Conservation (phyloP, 305 asterid genomes). For the Withania somnifera region DNA sequence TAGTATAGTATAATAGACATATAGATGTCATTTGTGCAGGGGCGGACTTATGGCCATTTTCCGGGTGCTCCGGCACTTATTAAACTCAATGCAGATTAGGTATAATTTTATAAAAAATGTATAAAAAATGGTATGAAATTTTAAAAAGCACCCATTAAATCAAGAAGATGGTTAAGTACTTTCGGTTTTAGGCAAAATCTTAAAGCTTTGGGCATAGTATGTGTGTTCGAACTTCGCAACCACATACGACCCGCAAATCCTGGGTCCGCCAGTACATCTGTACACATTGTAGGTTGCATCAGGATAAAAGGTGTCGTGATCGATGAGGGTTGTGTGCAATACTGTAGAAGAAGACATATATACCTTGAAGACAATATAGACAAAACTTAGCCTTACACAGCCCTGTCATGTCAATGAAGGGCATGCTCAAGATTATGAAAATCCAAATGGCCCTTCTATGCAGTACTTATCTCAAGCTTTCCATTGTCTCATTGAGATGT, state of each 20-base stretch:
- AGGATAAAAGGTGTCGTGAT: not conserved
- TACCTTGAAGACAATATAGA: constrained; percentile 33
- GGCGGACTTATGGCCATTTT: too few relatives aligned
- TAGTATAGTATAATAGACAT: not conserved
- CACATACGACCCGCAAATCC: too few relatives aligned
- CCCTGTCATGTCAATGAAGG: constrained; percentile 29
- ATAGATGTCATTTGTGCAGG: not conserved
- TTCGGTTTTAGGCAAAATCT: too few relatives aligned
- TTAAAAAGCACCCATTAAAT: too few relatives aligned
- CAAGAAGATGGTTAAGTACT: too few relatives aligned
- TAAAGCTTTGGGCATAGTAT: too few relatives aligned
- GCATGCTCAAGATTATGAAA: constrained; percentile 39
- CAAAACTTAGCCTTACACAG: constrained; percentile 40
- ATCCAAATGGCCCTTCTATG: constrained; percentile 16
- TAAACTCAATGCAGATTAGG: too few relatives aligned
- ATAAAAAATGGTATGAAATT: too few relatives aligned
- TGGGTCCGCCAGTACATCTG: too few relatives aligned
- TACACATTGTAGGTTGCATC: not conserved
- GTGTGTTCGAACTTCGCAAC: too few relatives aligned
- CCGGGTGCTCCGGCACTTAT: too few relatives aligned
- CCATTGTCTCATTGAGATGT: constrained; percentile 36
- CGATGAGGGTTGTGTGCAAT: not conserved
- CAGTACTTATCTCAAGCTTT: constrained; percentile 8
- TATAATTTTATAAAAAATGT: too few relatives aligned
- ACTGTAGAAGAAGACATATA: not conserved